Percentiles rank a stretch among this genome's conserved stretches.
phyloP scores from a whole-genome alignment of 202 grass and related monocot species.

The Zizania palustris region DNA sequence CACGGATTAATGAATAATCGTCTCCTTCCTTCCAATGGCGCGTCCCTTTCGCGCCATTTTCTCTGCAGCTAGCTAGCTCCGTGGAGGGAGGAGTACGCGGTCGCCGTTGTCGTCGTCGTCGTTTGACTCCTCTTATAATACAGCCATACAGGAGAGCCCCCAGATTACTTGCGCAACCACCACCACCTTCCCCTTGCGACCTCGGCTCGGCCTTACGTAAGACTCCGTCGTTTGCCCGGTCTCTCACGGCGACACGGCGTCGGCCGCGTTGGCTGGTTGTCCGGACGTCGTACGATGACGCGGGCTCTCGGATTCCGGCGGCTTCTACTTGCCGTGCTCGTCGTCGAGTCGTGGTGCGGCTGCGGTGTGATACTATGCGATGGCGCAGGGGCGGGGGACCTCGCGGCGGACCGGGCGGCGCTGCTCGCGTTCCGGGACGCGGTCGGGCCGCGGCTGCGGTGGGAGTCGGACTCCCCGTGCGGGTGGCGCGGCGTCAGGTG shows the following conservation, averaged over 20 bases:
- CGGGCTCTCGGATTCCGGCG: neutral
- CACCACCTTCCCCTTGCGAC: too few relatives aligned
- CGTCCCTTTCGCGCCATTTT: neutral
- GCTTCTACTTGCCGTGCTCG: neutral
- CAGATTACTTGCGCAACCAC: too few relatives aligned
- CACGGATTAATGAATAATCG: too few relatives aligned
- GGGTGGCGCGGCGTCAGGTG: conserved; percentile 68
- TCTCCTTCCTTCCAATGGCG: conserved; percentile 23
- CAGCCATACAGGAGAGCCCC: neutral
- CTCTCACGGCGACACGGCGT: neutral
- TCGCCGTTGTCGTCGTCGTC: neutral
- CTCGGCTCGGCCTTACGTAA: too few relatives aligned
- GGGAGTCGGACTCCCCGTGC: conserved; percentile 53
- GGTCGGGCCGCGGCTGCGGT: conserved; percentile 37
- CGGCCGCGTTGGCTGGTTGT: too few relatives aligned
- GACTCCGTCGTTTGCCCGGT: too few relatives aligned
- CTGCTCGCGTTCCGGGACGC: conserved; percentile 57
- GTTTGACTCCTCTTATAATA: neutral
- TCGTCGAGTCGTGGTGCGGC: conserved; percentile 15
- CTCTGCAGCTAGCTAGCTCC: neutral
- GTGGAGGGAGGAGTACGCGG: neutral
- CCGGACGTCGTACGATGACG: neutral
- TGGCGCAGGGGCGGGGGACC: conserved; percentile 30
- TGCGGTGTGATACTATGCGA: neutral
- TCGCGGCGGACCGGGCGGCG: conserved; percentile 53